Percentiles rank a stretch among this genome's conserved stretches.
Conservation (phyloP, 1,284 basidiomycete species). For the Cutaneotrichosporon sp. region DNA sequence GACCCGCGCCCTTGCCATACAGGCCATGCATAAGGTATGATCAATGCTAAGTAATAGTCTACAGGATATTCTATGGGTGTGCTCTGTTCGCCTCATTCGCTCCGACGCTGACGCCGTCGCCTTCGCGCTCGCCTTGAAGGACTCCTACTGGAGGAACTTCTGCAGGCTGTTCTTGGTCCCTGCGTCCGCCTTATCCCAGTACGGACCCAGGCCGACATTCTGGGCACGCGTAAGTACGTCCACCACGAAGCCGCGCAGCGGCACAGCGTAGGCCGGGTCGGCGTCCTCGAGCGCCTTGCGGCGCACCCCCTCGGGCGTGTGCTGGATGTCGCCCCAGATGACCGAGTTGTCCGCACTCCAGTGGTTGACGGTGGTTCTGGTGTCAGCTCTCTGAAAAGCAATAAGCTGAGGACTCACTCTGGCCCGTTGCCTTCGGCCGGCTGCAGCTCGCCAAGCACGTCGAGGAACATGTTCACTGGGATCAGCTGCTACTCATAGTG, state of each 20-base stretch:
- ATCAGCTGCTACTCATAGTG: conserved; percentile 59
- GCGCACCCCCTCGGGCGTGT: conserved; percentile 44
- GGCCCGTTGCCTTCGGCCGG: conserved; percentile 54
- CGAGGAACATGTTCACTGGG: conserved; percentile 83
- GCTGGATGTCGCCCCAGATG: conserved; percentile 42
- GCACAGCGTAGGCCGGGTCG: conserved; percentile 46
- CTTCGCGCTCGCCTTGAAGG: too few species aligned
- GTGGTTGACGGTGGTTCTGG: conserved; percentile 30
- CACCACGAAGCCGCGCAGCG: conserved; percentile 45
- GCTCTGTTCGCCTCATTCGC: too few species aligned
- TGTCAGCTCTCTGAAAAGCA: conserved; percentile 7
- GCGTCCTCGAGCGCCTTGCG: conserved; percentile 40
- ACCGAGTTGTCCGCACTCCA: conserved; percentile 43
- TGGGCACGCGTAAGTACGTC: conserved; percentile 43
- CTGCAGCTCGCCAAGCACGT: conserved; percentile 83
- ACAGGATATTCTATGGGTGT: conserved; percentile 1
- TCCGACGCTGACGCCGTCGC: not conserved
- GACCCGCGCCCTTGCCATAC: not conserved
- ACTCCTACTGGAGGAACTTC: conserved; percentile 35
- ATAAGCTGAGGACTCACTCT: conserved; percentile 34
- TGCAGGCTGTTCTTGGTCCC: conserved; percentile 46
- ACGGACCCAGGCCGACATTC: conserved; percentile 44
- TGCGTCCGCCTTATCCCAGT: conserved; percentile 52
- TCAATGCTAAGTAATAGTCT: conserved; percentile 2
- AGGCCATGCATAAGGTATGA: not conserved